Evolutionary conservation across 768 basidiomycete genomes (phyloP).

Genomic region (Rhizopogon salebrosus): DNA sequence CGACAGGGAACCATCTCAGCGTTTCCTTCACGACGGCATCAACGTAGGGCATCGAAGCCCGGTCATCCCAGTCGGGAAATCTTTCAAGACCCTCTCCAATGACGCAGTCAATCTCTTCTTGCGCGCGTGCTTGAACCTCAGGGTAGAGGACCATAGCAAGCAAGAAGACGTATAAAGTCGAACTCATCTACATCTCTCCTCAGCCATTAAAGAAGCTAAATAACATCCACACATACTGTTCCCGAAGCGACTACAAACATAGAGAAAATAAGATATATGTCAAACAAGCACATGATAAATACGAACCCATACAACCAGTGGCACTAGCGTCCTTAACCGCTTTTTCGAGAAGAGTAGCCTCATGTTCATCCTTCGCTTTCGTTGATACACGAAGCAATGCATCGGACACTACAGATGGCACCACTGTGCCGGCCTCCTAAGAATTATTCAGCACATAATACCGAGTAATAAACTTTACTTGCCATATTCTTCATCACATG

Average conservation of each 20-base stretch:
- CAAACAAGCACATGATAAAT: constrained; percentile 6
- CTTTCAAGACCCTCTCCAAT: constrained; percentile 14
- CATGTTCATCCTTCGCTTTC: constrained; percentile 2
- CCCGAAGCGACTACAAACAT: constrained; percentile 16
- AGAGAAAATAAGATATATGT: not conserved
- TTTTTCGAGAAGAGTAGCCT: constrained; percentile 11
- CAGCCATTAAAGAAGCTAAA: not conserved
- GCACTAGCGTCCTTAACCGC: constrained; percentile 19
- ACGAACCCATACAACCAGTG: constrained; percentile 14
- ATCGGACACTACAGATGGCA: constrained; percentile 20
- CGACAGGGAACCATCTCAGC: constrained; percentile 19
- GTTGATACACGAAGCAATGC: constrained; percentile 11
- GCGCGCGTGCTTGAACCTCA: constrained; percentile 16
- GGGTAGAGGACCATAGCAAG: constrained; percentile 22
- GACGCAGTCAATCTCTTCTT: constrained; percentile 14
- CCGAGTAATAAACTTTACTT: not conserved
- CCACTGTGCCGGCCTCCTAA: constrained; percentile 16
- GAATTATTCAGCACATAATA: not conserved
- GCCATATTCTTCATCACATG: constrained; percentile 18
- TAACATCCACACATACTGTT: constrained; percentile 9
- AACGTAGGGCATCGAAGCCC: constrained; percentile 15
- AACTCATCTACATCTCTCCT: constrained; percentile 10
- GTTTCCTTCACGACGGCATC: constrained; percentile 18
- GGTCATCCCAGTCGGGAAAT: constrained; percentile 17
- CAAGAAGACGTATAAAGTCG: constrained; percentile 15